phyloP scores from a whole-genome alignment of 2,329 filamentous ascomycete genomes.

The Penicillium sp. region DNA sequence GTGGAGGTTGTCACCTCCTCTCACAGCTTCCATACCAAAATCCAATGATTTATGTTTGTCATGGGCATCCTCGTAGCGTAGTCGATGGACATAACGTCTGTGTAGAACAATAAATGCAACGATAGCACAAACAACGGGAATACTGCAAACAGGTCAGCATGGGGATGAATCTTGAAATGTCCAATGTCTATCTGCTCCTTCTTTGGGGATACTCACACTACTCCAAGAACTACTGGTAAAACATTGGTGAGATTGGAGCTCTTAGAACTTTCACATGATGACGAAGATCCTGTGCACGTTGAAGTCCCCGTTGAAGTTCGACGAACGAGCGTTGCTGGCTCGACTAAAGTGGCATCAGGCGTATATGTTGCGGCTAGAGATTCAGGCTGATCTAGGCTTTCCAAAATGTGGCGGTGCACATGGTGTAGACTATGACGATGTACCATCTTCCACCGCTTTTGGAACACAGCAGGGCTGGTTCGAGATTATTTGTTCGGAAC shows the following conservation, averaged over 20 bases:
- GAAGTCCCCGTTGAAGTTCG: conserved; percentile 19
- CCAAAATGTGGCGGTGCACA: not conserved
- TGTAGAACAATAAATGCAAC: conserved; percentile 72
- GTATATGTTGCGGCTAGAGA: conserved; percentile 24
- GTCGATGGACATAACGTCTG: conserved; percentile 68
- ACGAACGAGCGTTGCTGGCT: conserved; percentile 24
- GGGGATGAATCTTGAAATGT: not conserved
- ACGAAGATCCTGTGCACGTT: conserved; percentile 17
- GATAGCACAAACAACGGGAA: conserved; percentile 67
- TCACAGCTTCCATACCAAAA: conserved; percentile 69
- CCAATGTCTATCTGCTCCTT: not conserved
- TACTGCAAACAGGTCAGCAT: conserved; percentile 50
- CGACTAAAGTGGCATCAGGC: conserved; percentile 20
- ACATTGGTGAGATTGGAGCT: conserved; percentile 53
- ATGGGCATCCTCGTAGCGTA: conserved; percentile 71
- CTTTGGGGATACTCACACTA: conserved; percentile 56
- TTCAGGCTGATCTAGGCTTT: conserved; percentile 19
- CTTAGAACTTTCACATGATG: conserved; percentile 57
- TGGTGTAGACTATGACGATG: conserved; percentile 19
- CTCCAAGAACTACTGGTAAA: conserved; percentile 64
- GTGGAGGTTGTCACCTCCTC: conserved; percentile 27
- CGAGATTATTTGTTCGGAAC: not conserved
- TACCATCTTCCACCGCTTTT: conserved; percentile 20
- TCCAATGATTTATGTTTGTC: conserved; percentile 90
- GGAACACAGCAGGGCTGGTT: conserved; percentile 5